Conservation (phyloP, 352 stramenopile genomes). For the Phytopythium ostracodes region DNA sequence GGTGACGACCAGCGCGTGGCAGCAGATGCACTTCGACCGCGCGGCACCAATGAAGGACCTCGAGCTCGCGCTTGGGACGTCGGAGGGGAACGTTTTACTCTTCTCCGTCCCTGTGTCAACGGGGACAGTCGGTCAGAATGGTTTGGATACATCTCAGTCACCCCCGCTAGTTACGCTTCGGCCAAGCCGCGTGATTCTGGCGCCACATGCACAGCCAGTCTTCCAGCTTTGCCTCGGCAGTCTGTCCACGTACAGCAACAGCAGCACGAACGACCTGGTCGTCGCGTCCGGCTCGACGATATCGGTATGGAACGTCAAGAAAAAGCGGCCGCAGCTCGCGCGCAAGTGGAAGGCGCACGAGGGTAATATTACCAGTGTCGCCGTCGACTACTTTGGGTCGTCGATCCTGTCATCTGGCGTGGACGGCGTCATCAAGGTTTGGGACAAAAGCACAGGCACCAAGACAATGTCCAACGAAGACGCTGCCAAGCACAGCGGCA, state of each 20-base stretch:
- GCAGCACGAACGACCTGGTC: constrained; percentile 43
- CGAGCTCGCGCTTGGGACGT: constrained; percentile 55
- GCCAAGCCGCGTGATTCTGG: constrained; percentile 46
- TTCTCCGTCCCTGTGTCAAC: constrained; percentile 26
- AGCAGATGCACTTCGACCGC: constrained; percentile 43
- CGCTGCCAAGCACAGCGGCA: background rate
- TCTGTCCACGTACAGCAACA: constrained; percentile 49
- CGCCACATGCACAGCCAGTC: constrained; percentile 60
- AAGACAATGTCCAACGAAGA: constrained; percentile 17
- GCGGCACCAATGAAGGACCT: constrained; percentile 15
- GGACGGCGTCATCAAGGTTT: constrained; percentile 61
- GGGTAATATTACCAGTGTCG: constrained; percentile 63
- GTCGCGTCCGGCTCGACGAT: constrained; percentile 62
- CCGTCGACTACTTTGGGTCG: constrained; percentile 58
- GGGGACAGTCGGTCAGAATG: constrained; percentile 11
- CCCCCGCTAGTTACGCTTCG: background rate
- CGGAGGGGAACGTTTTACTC: constrained; percentile 56
- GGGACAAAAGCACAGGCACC: constrained; percentile 41
- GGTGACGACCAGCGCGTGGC: constrained; percentile 64
- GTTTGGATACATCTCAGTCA: constrained; percentile 7
- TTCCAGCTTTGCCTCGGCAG: constrained; percentile 50
- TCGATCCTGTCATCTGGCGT: constrained; percentile 55
- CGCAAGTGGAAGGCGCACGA: constrained; percentile 61
- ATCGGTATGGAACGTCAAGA: constrained; percentile 67
- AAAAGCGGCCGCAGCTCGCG: constrained; percentile 28